Percentiles rank a stretch among this genome's conserved stretches.
phyloP scores from a whole-genome alignment of 1,139 yeast genomes.

The Protomyces gravidus region DNA sequence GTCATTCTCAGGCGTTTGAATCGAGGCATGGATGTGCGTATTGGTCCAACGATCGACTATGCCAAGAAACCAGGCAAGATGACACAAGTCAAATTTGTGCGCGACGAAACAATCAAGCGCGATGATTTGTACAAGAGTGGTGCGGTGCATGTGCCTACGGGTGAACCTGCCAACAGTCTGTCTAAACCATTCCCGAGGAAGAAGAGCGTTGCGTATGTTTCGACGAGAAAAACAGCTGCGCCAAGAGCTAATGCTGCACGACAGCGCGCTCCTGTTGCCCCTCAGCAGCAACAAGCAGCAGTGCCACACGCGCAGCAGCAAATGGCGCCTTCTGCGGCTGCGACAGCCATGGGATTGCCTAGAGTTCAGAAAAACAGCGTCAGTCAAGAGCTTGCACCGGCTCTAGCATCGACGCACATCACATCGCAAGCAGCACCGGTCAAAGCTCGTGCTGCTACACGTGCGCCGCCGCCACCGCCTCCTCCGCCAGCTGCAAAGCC shows the following conservation, averaged over 20 bases:
- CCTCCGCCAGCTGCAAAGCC: constrained; percentile 61
- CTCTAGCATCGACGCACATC: constrained; percentile 11
- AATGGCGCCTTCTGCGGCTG: background rate
- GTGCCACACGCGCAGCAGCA: constrained; percentile 1
- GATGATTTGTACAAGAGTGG: constrained; percentile 85
- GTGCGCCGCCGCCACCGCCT: constrained; percentile 57
- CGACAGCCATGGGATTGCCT: background rate
- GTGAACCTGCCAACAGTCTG: constrained; percentile 65
- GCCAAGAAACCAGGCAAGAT: constrained; percentile 82
- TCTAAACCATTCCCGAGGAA: constrained; percentile 70
- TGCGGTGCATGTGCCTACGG: constrained; percentile 73
- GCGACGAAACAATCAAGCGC: constrained; percentile 58
- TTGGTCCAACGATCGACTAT: constrained; percentile 75
- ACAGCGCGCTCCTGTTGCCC: constrained; percentile 32
- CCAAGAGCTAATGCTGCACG: constrained; percentile 26
- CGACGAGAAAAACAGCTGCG: constrained; percentile 20
- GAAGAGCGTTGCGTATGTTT: constrained; percentile 36
- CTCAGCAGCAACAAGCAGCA: constrained; percentile 23
- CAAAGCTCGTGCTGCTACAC: constrained; percentile 34
- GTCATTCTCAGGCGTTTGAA: constrained; percentile 68
- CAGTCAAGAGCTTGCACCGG: constrained; percentile 10
- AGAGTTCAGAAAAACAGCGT: constrained; percentile 36
- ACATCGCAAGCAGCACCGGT: constrained; percentile 25
- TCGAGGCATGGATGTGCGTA: constrained; percentile 55
- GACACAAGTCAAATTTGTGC: constrained; percentile 65